Evolutionary conservation across 768 basidiomycete genomes (phyloP), one percentile per base, ranked within the genome.

Genomic region (Gloeostereum incarnatum): DNA sequence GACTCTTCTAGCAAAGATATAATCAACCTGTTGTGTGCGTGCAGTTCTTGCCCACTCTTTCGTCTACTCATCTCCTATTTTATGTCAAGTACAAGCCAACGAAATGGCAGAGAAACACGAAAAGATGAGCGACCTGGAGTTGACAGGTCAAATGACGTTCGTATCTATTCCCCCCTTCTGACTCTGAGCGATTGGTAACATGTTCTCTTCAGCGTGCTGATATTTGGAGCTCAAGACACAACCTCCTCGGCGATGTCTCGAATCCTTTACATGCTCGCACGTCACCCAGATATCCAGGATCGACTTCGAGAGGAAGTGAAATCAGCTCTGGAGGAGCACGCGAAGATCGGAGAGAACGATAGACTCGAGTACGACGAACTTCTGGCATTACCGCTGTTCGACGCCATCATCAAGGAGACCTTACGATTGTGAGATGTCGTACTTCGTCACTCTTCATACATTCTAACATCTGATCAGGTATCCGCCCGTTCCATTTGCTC

Each of bases 141-240:
- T 73, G 19, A 58, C 67, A 1, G 69, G 66, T 0, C 70, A 73
- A 42, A 68, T 71, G 64, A 68, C 68, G 69, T 68, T 46, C 30
- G 65, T 50, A 8, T 29, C 9, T n/a, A n/a, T n/a, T 29, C 26
- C 14, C 26, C 14, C 26, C 14, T 8, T 29, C 26, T 8, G 8
- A 8, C 26, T 8, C 14, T 8, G 26, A 29, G 26, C 26, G 8
- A 8, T 29, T 8, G 14, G 8, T 29, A 14, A 35, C 16, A 19
- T 16, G 14, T 14, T 32, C 37, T 20, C 35, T 33, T 5, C 36
- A 71, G 69, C 3, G 67, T 71, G 10, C 49, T 73, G 20, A 63
- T 71, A 13, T 70, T 73, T 44, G 68, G 69, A 2, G 71, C 66
- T 2, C 66, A 67, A 40, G 71, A 73, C 40, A 74, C 71, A 6